These are phyloP conservation scores for Cordyceps tenuipes DNA, from an alignment of 2,329 filamentous ascomycete species.

Conservation along the genomic window DNA sequence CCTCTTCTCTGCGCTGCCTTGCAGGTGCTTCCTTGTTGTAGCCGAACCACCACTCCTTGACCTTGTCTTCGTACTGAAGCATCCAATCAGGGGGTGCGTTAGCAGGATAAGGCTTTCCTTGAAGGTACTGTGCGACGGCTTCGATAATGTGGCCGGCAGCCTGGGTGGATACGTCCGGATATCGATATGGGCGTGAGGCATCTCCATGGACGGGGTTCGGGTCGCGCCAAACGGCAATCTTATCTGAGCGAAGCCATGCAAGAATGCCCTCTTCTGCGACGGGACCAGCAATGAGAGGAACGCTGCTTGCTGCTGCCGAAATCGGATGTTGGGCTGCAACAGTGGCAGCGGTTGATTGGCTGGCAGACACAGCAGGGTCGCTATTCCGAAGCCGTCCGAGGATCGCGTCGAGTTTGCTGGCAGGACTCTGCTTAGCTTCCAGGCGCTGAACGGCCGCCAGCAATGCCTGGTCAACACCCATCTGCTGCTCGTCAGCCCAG, in stretches of 20 bases:
- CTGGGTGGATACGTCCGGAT: constrained; percentile 35
- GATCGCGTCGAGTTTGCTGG: constrained; percentile 32
- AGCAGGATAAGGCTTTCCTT: constrained; percentile 40
- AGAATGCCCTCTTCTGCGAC: constrained; percentile 34
- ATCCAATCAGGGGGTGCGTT: constrained; percentile 46
- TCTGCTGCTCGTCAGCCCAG: constrained; percentile 37
- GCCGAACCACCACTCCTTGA: constrained; percentile 45
- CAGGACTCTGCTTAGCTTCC: constrained; percentile 28
- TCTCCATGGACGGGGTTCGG: constrained; percentile 30
- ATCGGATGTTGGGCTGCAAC: neutral
- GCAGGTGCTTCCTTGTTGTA: constrained; percentile 33
- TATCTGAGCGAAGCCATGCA: constrained; percentile 35
- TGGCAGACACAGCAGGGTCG: constrained; percentile 9
- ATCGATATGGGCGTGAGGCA: constrained; percentile 26
- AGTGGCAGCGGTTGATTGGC: neutral
- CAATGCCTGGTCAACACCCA: constrained; percentile 34
- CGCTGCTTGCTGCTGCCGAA: constrained; percentile 15
- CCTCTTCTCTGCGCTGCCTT: constrained; percentile 31
- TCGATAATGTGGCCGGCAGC: constrained; percentile 36
- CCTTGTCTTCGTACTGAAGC: constrained; percentile 34
- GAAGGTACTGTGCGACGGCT: constrained; percentile 31
- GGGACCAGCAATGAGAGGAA: constrained; percentile 24
- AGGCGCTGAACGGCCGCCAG: constrained; percentile 37
- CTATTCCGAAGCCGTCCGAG: constrained; percentile 25
- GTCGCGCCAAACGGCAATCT: constrained; percentile 35